Base-by-base conservation (phyloP, 2,329 filamentous ascomycete species). In the Trichoderma polysporum region DNA sequence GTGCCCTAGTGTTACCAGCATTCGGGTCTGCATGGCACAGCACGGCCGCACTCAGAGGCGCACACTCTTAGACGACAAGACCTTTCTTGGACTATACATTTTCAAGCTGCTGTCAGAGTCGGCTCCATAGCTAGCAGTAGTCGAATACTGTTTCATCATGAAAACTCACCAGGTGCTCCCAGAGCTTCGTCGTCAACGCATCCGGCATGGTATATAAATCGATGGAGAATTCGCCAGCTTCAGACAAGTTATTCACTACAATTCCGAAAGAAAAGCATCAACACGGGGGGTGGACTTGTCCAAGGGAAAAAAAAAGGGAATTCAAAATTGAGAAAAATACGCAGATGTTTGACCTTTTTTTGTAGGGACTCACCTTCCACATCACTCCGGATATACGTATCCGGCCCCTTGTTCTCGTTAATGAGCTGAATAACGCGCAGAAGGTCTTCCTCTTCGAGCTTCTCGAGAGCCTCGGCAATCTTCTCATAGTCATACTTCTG, bases 191-290 rank as follows among this genome's bases (percentile, higher is more conserved):
- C 76, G 95, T 91, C 41, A 98, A 85, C 31, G 83, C 81, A 71
- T 98, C 95, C 1, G 95, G 94, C 70, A 99, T 88, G n/a, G 95
- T 98, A 82, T 97, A 98, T 67, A 99, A 86, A 76, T 99, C 95
- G 73, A 99, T 94, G 69, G 97, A 95, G 82, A 99, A 99, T 81
- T 99, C 95, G 75, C 95, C 95, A 75, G 94, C 93, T 85, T 79
- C 73, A 74, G 69, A 70, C 66, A 79, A 76, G 73, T 79, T 71
- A 74, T 75, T 63, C 69, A 73, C 72, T 77, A 74, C 74, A 78
- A 77, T 75, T 69, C 69, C 66, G 68, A 49, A 47, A 61, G 66
- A 71, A 45, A 72, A 72, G 73, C 68, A 76, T 76, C 75, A 78
- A 77, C 71, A 73, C 68, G 68, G 54, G 58, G 53, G 67, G 59